phyloP scores from a whole-genome alignment of 2,329 filamentous ascomycete genomes.

The Paecilomyces dactylethromorphus region DNA sequence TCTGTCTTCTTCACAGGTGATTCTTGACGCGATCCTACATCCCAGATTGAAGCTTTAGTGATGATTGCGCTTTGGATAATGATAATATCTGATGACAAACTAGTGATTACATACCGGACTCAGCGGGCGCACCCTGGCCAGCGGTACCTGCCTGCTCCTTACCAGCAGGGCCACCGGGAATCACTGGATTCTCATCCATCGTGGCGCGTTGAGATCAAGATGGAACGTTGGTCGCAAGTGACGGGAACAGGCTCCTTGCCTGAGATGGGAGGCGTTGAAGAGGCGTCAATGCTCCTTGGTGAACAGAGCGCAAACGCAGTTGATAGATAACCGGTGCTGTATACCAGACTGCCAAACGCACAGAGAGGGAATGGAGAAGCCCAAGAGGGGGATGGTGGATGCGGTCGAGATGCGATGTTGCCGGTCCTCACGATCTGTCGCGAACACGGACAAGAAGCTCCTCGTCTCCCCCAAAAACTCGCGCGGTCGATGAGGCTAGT shows the following conservation, averaged over 20 bases:
- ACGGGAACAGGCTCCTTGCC: conserved; percentile 24
- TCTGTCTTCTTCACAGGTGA: conserved; percentile 24
- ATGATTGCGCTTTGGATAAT: background rate
- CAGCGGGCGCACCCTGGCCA: conserved; percentile 21
- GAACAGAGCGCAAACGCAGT: conserved; percentile 2
- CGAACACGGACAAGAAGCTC: conserved; percentile 8
- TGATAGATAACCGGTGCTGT: background rate
- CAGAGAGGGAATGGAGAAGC: background rate
- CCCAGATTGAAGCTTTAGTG: conserved; percentile 9
- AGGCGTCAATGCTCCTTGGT: conserved; percentile 6
- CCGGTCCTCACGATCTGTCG: conserved; percentile 5
- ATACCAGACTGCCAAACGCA: background rate
- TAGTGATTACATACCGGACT: background rate
- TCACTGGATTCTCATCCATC: conserved; percentile 31
- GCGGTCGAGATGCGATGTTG: conserved; percentile 2
- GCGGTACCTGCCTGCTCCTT: conserved; percentile 19
- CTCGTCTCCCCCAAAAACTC: conserved; percentile 10
- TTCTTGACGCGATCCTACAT: conserved; percentile 25
- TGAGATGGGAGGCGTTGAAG: conserved; percentile 11
- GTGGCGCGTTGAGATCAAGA: conserved; percentile 17
- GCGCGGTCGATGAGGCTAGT: conserved; percentile 7
- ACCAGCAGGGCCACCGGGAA: conserved; percentile 20
- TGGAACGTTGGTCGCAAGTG: conserved; percentile 22
- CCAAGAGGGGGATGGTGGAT: conserved; percentile 3
- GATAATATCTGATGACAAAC: background rate